Evolutionary conservation across 352 stramenopile species (phyloP), one percentile per base, ranked within the genome.

Genomic region (Phytopythium boreale): DNA sequence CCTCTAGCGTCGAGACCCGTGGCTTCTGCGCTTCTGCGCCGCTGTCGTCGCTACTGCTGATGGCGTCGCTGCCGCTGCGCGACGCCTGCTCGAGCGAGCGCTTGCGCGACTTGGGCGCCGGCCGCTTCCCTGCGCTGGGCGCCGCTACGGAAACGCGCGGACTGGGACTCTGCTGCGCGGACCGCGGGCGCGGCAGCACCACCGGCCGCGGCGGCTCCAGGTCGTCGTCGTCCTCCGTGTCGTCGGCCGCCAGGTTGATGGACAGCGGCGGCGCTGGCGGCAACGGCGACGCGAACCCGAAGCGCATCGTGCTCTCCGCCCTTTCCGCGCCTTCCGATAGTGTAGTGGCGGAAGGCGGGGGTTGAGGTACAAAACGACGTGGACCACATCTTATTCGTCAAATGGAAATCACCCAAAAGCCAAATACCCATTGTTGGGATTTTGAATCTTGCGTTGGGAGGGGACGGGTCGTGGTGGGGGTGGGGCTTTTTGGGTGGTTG

Each of bases 31-130:
- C 37, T 11, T 29, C 68, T 2, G 29, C 62, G 15, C 52, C 47
- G 14, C 65, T 69, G 8, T 71, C 61, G 52, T 74, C 68, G 44
- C 57, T 72, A 52, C 66, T 62, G 59, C 3, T 62, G 19, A 3
- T 58, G 36, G 22, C 2, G 14, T 8, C 20, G 9, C 19, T 19
- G 46, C 52, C 44, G 29, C 41, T 66, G 14, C 27, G 65, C 43
- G 64, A 77, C 4, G 20, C 22, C 27, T 19, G 43, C 24, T 59
- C 39, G 39, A 62, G 51, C 29, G 36, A n/a, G 50, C 22, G 50
- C 53, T 49, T 60, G 19, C 53, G 53, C 53, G 34, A 34, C 47
- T 9, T 49, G 41, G 41, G 10, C 41, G 34, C 34, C 34, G 34
- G 34, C 34, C 34, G 34, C 34, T 39, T 39, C 11, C 34, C 34